Percentiles rank a stretch among this genome's conserved stretches.
Conservation (phyloP, 2,329 filamentous ascomycete genomes). For the Chrysoporthe deuterocubensis region DNA sequence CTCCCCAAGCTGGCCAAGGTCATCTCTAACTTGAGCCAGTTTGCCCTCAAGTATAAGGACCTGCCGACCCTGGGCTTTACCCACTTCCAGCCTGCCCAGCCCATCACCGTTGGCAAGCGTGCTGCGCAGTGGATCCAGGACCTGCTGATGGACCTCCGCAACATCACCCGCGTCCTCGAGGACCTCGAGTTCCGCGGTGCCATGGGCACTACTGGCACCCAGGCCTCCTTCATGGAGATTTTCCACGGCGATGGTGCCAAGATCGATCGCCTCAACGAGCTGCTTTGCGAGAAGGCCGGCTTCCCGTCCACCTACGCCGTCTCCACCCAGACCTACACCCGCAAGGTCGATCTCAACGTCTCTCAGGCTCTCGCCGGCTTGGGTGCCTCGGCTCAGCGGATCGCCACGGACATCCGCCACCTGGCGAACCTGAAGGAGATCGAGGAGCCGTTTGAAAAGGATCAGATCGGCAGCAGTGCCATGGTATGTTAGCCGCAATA, state of each 20-base stretch:
- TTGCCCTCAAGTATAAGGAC: constrained; percentile 72
- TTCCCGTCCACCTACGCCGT: constrained; percentile 55
- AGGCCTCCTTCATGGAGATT: constrained; percentile 62
- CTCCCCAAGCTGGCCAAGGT: constrained; percentile 79
- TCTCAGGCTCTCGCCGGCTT: constrained; percentile 80
- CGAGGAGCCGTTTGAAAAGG: constrained; percentile 60
- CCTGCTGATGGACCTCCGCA: constrained; percentile 74
- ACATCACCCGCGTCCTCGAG: constrained; percentile 70
- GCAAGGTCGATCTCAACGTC: constrained; percentile 83
- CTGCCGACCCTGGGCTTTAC: constrained; percentile 78
- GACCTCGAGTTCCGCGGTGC: constrained; percentile 77
- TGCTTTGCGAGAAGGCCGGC: constrained; percentile 59
- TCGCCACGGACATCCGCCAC: constrained; percentile 75
- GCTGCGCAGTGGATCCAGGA: constrained; percentile 62
- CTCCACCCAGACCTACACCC: constrained; percentile 68
- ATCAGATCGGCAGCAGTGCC: constrained; percentile 73
- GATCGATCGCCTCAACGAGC: constrained; percentile 57
- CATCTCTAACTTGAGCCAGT: constrained; percentile 72
- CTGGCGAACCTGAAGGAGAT: constrained; percentile 79
- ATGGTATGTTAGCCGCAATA: constrained; percentile 38
- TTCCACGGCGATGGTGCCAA: constrained; percentile 55
- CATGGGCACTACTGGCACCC: constrained; percentile 71
- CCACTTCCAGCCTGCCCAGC: constrained; percentile 67
- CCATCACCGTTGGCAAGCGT: constrained; percentile 68
- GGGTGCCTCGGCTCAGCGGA: constrained; percentile 77